Percentiles rank a stretch among this genome's conserved stretches.
phyloP scores from a whole-genome alignment of 352 stramenopile genomes.

The Phytophthora sojae region DNA sequence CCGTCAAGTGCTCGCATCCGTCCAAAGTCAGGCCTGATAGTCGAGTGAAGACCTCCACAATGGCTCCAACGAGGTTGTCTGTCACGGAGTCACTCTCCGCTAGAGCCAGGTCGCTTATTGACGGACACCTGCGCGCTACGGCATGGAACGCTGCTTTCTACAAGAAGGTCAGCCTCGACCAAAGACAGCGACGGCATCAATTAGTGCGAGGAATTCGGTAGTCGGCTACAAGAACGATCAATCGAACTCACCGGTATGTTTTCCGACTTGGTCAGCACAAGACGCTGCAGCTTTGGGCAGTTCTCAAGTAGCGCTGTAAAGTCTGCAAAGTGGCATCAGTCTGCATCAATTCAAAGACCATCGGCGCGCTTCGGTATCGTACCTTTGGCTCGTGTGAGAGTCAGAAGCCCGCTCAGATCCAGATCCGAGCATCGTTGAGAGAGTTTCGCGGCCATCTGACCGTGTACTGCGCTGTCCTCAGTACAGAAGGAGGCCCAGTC shows the following conservation, averaged over 20 bases:
- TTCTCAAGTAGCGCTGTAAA: slow-evolving; percentile 46
- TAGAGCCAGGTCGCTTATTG: slow-evolving; percentile 46
- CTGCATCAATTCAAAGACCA: neutral
- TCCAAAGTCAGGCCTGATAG: slow-evolving; percentile 57
- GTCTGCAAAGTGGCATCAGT: slow-evolving; percentile 30
- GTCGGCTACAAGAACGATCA: neutral
- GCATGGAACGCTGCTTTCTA: slow-evolving; percentile 62
- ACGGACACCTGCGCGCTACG: slow-evolving; percentile 34
- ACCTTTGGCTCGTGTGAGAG: slow-evolving; percentile 44
- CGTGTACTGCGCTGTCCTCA: slow-evolving; percentile 26
- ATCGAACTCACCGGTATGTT: slow-evolving; percentile 44
- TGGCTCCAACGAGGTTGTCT: slow-evolving; percentile 53
- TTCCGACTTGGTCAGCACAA: slow-evolving; percentile 50
- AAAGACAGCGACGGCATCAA: slow-evolving; percentile 10
- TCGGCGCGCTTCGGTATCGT: neutral
- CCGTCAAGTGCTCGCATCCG: slow-evolving; percentile 63
- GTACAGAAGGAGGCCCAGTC: slow-evolving; percentile 59
- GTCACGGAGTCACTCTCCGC: slow-evolving; percentile 59
- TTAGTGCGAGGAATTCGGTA: slow-evolving; percentile 2
- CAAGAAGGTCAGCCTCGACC: slow-evolving; percentile 12
- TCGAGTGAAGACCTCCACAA: slow-evolving; percentile 43
- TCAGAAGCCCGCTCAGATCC: slow-evolving; percentile 49
- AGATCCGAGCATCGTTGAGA: slow-evolving; percentile 55
- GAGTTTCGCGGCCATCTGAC: slow-evolving; percentile 55
- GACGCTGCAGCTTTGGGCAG: slow-evolving; percentile 43